Percentiles rank a stretch among this genome's conserved stretches.
phyloP scores from a whole-genome alignment of 164 flowering plant genomes.

The Akebia trifoliata region DNA sequence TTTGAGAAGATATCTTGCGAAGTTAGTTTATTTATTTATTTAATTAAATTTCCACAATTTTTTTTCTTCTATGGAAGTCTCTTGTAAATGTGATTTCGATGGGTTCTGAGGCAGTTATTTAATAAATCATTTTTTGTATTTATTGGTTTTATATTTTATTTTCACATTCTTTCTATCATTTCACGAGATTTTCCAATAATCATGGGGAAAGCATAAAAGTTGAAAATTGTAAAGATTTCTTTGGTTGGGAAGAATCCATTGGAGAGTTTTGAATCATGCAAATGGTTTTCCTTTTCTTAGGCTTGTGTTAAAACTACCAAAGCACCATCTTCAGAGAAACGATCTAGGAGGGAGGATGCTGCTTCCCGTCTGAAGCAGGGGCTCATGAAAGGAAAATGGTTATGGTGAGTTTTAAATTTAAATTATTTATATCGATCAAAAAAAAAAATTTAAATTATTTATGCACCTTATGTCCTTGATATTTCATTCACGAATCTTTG shows the following conservation, averaged over 20 bases:
- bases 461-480: no score
- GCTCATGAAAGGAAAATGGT: conserved; percentile 73
- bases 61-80: no score
- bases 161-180: neutral
- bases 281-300: conserved; percentile 30
- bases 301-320: conserved; percentile 46
- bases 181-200: neutral
- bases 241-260: neutral
- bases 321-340: conserved; percentile 44
- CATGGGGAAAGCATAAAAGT: neutral
- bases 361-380: conserved; percentile 54
- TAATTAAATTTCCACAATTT: no score
- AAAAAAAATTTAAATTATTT: no score
- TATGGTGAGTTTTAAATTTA: conserved; percentile 53
- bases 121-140: neutral
- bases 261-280: neutral
- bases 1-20: no score
- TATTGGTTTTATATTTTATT: neutral
- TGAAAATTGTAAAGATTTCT: conserved; percentile 3
- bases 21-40: no score
- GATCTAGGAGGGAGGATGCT: conserved; percentile 57
- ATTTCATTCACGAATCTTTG: neutral
- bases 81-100: no score
- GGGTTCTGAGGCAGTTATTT: no score
- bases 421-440: no score